Percentiles rank a stretch among this genome's conserved stretches.
These are phyloP conservation scores for Solanum piurae DNA, from an alignment of 257 asterid genomes.

Conservation along the genomic window DNA sequence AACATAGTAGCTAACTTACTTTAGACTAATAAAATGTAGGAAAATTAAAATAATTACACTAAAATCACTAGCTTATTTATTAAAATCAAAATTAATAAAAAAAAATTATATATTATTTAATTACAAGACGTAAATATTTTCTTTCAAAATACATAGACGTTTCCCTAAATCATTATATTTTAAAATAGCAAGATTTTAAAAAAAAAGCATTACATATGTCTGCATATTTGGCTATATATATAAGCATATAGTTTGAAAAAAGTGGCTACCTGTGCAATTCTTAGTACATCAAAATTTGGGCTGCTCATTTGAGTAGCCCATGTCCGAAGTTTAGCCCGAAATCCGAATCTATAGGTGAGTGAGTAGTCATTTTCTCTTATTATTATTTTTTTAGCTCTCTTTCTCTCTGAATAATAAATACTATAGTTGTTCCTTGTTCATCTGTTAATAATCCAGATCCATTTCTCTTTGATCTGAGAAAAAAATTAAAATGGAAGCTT, in stretches of 20 bases:
- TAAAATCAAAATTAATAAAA: too few species aligned
- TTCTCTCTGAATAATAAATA: not conserved
- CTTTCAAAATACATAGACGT: too few species aligned
- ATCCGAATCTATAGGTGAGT: not conserved
- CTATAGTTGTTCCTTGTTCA: too few species aligned
- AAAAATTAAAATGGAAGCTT: slow-evolving; percentile 48
- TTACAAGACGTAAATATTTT: too few species aligned
- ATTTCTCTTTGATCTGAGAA: not conserved
- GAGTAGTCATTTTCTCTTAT: not conserved
- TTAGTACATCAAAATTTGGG: not conserved
- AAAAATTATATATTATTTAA: too few species aligned
- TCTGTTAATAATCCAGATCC: not conserved
- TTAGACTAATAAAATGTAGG: too few species aligned
- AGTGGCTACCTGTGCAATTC: not conserved
- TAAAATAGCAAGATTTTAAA: too few species aligned
- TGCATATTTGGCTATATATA: not conserved
- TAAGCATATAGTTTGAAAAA: not conserved
- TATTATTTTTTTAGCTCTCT: not conserved
- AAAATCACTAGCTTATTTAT: too few species aligned
- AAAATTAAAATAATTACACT: too few species aligned
- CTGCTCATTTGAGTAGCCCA: not conserved
- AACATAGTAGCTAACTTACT: too few species aligned
- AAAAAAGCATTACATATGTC: not conserved
- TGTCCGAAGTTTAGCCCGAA: not conserved
- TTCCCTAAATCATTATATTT: too few species aligned